A percentile compares a stretch with the other conserved stretches of the same genome.
phyloP scores from a whole-genome alignment of 257 asterid species.

The Solanum boliviense region DNA sequence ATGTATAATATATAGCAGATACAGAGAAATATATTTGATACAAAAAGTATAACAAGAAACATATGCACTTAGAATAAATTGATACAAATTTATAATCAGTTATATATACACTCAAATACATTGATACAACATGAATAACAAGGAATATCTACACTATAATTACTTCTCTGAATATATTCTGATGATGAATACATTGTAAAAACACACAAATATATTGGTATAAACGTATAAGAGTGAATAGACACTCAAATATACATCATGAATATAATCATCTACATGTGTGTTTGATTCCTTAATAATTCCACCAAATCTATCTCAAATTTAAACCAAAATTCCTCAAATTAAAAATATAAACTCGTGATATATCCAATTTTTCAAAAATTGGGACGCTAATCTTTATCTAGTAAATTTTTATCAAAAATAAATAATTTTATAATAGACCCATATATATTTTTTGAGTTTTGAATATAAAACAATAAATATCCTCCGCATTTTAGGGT shows the following conservation, averaged over 20 bases:
- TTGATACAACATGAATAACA: no score
- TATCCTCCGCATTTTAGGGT: not conserved
- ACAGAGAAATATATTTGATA: not conserved
- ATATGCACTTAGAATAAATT: not conserved
- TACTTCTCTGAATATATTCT: not conserved
- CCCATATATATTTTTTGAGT: no score
- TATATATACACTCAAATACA: no score
- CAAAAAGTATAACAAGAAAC: no score
- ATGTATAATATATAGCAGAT: not conserved
- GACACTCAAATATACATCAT: not conserved
- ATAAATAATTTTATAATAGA: not conserved
- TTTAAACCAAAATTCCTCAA: no score
- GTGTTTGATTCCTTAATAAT: not conserved
- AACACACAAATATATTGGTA: not conserved
- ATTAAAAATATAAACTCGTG: not conserved
- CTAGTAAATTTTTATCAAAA: not conserved
- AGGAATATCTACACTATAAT: not conserved
- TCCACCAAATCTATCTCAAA: not conserved
- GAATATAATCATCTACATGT: not conserved
- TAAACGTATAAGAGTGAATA: not conserved
- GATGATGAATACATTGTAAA: no score
- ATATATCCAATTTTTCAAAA: not conserved
- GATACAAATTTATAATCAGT: no score
- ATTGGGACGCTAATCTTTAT: not conserved
- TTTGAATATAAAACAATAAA: no score